These are phyloP conservation scores for Yamadazyma siamensis DNA, from an alignment of 1,139 yeast genomes.

Conservation along the genomic window DNA sequence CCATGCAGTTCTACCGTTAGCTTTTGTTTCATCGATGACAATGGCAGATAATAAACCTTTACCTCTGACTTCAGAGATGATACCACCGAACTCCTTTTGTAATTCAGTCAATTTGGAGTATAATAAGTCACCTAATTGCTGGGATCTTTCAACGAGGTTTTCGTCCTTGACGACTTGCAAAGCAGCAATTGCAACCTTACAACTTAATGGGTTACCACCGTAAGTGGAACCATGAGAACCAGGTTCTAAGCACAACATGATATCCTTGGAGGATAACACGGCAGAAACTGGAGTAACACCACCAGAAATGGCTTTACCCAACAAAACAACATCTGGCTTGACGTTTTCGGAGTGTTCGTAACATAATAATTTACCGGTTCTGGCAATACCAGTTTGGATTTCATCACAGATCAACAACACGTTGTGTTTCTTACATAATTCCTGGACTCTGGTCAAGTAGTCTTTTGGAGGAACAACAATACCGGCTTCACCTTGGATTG, in stretches of 20 bases:
- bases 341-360: slow-evolving; percentile 80
- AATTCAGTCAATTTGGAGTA: slow-evolving; percentile 63
- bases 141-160: slow-evolving; percentile 76
- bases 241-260: slow-evolving; percentile 87
- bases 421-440: slow-evolving; percentile 77
- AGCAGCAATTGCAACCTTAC: slow-evolving; percentile 93
- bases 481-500: slow-evolving; percentile 99
- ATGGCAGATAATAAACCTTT: slow-evolving; percentile 86
- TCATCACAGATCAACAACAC: slow-evolving; percentile 91
- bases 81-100: slow-evolving; percentile 59
- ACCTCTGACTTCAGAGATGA: slow-evolving; percentile 90
- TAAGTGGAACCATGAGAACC: slow-evolving; percentile 98
- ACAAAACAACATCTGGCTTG: slow-evolving; percentile 79
- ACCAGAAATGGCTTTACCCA: slow-evolving; percentile 95
- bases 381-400: slow-evolving; percentile 95
- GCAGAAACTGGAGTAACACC: slow-evolving; percentile 94
- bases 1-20: slow-evolving; percentile 95
- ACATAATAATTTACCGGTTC: slow-evolving; percentile 93
- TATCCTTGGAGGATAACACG: slow-evolving; percentile 80
- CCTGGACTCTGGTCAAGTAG: slow-evolving; percentile 71
- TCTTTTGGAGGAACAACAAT: slow-evolving; percentile 89
- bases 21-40: slow-evolving; percentile 79
- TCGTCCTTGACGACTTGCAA: slow-evolving; percentile 87
- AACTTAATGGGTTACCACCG: slow-evolving; percentile 97
- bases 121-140: slow-evolving; percentile 66